Evolutionary conservation across 306 rosid species (phyloP), one percentile per base, ranked within the genome.

Genomic region (Macrotyloma uniflorum): DNA sequence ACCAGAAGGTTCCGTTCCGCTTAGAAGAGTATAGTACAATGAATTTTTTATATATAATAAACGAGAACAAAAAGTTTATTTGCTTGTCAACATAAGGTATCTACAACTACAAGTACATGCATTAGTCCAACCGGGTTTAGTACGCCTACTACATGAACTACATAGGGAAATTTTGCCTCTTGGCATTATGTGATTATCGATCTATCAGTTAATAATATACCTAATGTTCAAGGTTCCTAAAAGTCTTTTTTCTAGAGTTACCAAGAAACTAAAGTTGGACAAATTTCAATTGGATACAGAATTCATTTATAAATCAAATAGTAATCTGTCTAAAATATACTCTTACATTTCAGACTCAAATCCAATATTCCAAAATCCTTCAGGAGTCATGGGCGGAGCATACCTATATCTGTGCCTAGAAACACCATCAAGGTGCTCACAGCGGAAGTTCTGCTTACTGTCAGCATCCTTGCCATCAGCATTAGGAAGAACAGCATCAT

Each of bases 331-430:
- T 78, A 50, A 68, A 36, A 30, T 54, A 45, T 45, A 78, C 51
- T 33, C 46, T 79, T 74, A 89, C 78, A 87, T 83, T 87, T 95
- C 99, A 69, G 99, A 95, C 75, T 95, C 98, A 86, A 95, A 95
- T 67, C 97, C 99, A 83, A 95, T 92, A 70, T 95, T 95, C 97
- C 99, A 95, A 87, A 91, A 95, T 79, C 99, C 99, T 87, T 95
- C 99, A 0, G 99, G 99, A 70, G 99, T 95, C 90, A 91, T 30
- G 67, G 96, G 97, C 43, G 99, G 98, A 85, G 73, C 91, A 86
- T 93, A 91, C 92, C 85, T 88, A 76, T 95, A 93, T 50, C 97
- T 91, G 84, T 93, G 97, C 86, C 98, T 90, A 62, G 98, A 95
- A 89, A 91, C 98, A 79, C 99, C 99, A 74, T 95, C 97, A 81